Percentiles rank a stretch among this genome's conserved stretches.
Conservation (phyloP, 352 stramenopile species). For the Phytophthora nicotianae region DNA sequence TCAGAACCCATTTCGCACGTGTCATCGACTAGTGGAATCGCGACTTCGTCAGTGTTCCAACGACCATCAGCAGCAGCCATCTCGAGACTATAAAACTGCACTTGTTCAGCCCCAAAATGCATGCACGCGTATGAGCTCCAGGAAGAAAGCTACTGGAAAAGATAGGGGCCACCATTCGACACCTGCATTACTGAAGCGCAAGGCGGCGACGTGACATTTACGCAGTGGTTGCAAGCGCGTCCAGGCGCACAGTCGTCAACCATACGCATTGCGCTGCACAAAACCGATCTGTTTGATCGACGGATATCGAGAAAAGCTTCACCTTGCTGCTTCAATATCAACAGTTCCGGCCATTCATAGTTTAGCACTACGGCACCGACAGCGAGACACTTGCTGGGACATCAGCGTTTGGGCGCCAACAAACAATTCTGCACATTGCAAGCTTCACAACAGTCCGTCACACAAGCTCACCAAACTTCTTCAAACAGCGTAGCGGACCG, state of each 20-base stretch:
- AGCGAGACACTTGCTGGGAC: not conserved
- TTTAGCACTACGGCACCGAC: not conserved
- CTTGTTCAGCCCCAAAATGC: not conserved
- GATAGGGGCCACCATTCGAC: not conserved
- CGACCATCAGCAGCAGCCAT: not conserved
- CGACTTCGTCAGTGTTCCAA: constrained; percentile 2
- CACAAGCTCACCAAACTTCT: too few relatives aligned
- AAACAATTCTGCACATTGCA: not conserved
- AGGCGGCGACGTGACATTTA: not conserved
- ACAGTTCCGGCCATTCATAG: constrained; percentile 1
- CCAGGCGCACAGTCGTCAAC: not conserved
- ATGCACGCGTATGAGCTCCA: too few relatives aligned
- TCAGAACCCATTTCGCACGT: not conserved
- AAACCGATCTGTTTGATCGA: constrained; percentile 2
- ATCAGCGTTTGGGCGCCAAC: not conserved
- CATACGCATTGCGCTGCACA: not conserved
- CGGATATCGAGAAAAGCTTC: not conserved
- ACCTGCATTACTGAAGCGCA: not conserved
- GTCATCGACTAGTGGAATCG: constrained; percentile 14
- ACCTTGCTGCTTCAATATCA: not conserved
- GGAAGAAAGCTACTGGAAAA: not conserved
- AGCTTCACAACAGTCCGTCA: not conserved
- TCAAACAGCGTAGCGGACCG: not conserved
- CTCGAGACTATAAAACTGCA: too few relatives aligned
- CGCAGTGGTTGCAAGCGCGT: not conserved